These are phyloP conservation scores for Vigna unguiculata DNA, from an alignment of 306 rosid genomes.

Conservation along the genomic window DNA sequence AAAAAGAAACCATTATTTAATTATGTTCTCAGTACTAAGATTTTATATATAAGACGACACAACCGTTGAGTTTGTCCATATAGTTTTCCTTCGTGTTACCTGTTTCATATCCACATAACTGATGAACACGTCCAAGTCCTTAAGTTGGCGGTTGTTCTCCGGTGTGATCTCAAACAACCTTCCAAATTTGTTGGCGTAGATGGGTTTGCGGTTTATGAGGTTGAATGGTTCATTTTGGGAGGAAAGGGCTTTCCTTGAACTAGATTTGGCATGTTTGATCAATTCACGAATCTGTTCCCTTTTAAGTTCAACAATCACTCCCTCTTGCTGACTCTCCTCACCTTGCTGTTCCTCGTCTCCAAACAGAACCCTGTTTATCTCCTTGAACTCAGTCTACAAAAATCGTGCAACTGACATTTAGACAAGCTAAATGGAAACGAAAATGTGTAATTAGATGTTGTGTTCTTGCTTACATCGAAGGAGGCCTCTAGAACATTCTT, in stretches of 20 bases:
- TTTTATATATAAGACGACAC: not conserved
- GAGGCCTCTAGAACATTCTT: constrained; percentile 35
- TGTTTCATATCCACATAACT: not conserved
- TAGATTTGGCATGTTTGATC: constrained; percentile 19
- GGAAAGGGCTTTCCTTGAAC: not conserved
- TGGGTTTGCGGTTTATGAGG: constrained; percentile 14
- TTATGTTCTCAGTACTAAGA: not conserved
- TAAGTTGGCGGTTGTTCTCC: constrained; percentile 2
- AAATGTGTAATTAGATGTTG: not conserved
- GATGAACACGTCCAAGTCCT: constrained; percentile 14
- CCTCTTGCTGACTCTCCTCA: not conserved
- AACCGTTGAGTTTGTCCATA: not conserved
- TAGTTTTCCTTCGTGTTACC: not conserved
- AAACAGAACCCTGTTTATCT: constrained; percentile 37
- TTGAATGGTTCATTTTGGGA: constrained; percentile 39
- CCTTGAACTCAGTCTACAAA: constrained; percentile 23
- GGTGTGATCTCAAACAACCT: constrained; percentile 32
- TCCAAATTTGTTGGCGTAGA: constrained; percentile 47
- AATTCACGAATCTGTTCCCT: constrained; percentile 37
- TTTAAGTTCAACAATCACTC: constrained; percentile 37
- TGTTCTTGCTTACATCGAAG: too few species aligned
- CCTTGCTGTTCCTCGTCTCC: constrained; percentile 2
- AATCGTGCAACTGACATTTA: too few species aligned
- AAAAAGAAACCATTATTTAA: not conserved
- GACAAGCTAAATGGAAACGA: not conserved